Evolutionary conservation across 2,329 filamentous ascomycete species (phyloP), one percentile per base, ranked within the genome.

Genomic region (Cladosporium sp.): DNA sequence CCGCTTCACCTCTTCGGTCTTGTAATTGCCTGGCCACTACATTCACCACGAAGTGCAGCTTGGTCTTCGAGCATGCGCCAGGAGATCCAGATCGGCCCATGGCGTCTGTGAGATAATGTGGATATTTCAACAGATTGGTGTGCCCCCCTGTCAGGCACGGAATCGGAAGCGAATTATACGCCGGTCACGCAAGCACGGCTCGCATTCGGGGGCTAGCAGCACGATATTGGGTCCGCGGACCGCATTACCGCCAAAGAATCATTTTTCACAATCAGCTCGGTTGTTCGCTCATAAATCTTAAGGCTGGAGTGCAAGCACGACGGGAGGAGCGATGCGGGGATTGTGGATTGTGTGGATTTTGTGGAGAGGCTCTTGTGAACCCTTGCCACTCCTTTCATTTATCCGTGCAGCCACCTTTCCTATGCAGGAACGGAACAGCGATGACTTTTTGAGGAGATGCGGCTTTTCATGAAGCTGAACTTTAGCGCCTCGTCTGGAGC

Each of bases 331-430:
- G 45, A 48, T 17, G 47, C 47, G 47, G 47, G 47, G 47, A 50
- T 10, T 37, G 47, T 37, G 47, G 47, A 49, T 22, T 35, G 8
- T 37, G 28, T 32, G 40, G 28, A 32, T 19, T n/a, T 39, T 48
- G 44, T 34, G 44, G 44, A 48, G 47, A 50, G 47, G 32, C 34
- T 50, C 34, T 34, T 50, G 17, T 32, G 35, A 40, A 42, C 24
- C 50, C 36, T 42, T 34, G 50, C 50, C 37, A 34, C 12, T 17
- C 36, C 24, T 12, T 53, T 53, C 37, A 53, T 53, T 42, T 53
- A 44, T 10, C 36, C 47, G 19, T 53, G 52, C 40, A 45, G 52
- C 40, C 40, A 55, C 52, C 52, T 55, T 55, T 45, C 52, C 52
- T 7, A 44, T 55, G 52, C 52, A 55, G 52, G 40, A 45, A 55